Evolutionary conservation across 1,284 basidiomycete genomes (phyloP), one percentile per base, ranked within the genome.

Genomic region (Ustilago tritici): DNA sequence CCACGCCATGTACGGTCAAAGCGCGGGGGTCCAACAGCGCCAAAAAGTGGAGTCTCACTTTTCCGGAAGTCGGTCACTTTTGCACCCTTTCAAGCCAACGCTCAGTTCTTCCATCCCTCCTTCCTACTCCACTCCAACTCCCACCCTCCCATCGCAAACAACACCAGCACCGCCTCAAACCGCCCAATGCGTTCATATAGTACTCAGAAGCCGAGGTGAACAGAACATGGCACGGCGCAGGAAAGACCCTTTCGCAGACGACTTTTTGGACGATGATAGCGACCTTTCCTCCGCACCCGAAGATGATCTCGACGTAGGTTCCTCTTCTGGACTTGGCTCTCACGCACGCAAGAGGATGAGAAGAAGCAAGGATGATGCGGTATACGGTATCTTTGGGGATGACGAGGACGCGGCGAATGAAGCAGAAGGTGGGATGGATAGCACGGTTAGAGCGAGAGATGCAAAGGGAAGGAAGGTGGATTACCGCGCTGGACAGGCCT

Each of bases 321-420:
- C 28, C 28, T 50, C 49, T 14, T 56, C 57, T 12, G 68, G 52
- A 11, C 35, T 55, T 12, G 56, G 41, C 11, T 17, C n/a, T 6
- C 62, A 55, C 11, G 17, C 28, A 56, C 69, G 58, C 35, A 76
- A 52, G 59, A 66, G 41, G 58, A 78, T 63, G 67, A 70, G 46
- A 35, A 46, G 47, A 9, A 65, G 70, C 1, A 76, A 79, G 17
- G 70, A 70, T 0, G 61, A 75, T 8, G 80, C 59, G 1, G 89
- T 92, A 64, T 95, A 95, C 82, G 95, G 95, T 4, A 88, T 94
- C 0, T 95, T 95, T 87, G 93, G 89, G 0, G 91, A 92, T 1
- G 89, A 91, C 53, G 92, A 91, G 63, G 92, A 91, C 64, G 92
- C 92, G 43, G 91, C 91, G 2, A 66, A 66, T n/a, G 70, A 70